Evolutionary conservation across 345 rosid genomes (phyloP), one percentile per base, ranked within the genome.

Genomic region (Nephelium lappaceum): DNA sequence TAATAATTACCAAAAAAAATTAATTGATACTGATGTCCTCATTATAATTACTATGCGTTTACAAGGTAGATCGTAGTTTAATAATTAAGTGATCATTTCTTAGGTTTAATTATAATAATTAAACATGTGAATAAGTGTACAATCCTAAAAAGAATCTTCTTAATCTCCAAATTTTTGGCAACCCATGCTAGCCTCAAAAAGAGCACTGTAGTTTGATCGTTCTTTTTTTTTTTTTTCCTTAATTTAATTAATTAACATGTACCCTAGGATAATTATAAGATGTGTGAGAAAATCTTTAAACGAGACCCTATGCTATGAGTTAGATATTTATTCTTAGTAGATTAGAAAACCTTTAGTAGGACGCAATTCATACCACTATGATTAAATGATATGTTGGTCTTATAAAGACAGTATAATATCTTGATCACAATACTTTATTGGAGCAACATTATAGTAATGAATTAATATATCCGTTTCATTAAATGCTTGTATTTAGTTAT

Each of bases 81-180:
- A 53, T 60, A 23, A 60, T 60, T 60, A 23, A 60, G 11, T 58
- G 47, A 43, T 31, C 58, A 21, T 60, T 60, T n/a, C 11, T n/a
- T 60, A 21, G 64, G 64, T 60, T 57, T 60, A 23, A 5, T 67
- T 38, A 66, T 24, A 23, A 21, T 68, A 47, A 64, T 51, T 78
- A 64, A 77, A 38, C 76, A 67, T 80, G 76, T 43, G 78, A 61
- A 79, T 39, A 42, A 67, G 8, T 79, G 10, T 79, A 78, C 69
- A 82, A 68, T 79, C 77, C 75, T 60, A 31, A 31, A 74, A 9
- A 81, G 81, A 77, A 83, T 81, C 82, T 79, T 84, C 83, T 77
- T 72, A 36, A 67, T 72, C 86, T 81, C 89, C 86, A 75, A 81
- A 85, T 69, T 81, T 84, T 73, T 84, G 39, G 87, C 84, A 88